A percentile compares a stretch with the other conserved stretches of the same genome.
Conservation (phyloP, 176 grass and related monocot genomes). For the Phragmites australis region DNA sequence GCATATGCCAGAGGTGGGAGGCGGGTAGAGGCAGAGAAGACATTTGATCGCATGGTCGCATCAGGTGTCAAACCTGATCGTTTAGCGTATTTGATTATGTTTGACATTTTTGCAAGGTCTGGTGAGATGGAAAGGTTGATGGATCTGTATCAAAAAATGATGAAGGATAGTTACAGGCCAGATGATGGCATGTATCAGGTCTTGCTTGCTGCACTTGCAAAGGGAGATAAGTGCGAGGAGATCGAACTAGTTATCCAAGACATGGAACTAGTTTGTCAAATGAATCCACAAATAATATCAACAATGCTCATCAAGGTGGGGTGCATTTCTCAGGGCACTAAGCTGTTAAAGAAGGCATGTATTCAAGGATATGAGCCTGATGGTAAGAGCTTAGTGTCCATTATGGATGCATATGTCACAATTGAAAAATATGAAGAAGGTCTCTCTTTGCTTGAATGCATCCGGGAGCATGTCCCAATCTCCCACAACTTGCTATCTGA, state of each 20-base stretch:
- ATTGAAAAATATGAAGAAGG: conserved; percentile 53
- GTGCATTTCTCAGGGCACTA: conserved; percentile 68
- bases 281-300: conserved; percentile 55
- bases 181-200: conserved; percentile 63
- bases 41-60: conserved; percentile 70
- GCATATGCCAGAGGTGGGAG: conserved; percentile 86
- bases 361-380: conserved; percentile 62
- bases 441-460: conserved; percentile 68
- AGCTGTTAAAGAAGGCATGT: conserved; percentile 72
- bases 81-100: conserved; percentile 83
- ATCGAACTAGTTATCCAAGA: conserved; percentile 71
- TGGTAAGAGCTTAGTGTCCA: conserved; percentile 56
- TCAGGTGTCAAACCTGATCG: conserved; percentile 79
- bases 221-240: conserved; percentile 44
- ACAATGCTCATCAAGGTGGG: conserved; percentile 58
- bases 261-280: conserved; percentile 66
- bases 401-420: conserved; percentile 66
- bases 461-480: conserved; percentile 49
- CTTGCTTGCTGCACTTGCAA: conserved; percentile 58
- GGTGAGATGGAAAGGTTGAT: conserved; percentile 66
- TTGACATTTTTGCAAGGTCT: conserved; percentile 76
- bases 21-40: conserved; percentile 51
- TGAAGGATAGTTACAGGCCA: conserved; percentile 59
- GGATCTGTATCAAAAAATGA: conserved; percentile 65
- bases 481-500: conserved; percentile 65